Percentiles rank a stretch among this genome's conserved stretches.
phyloP scores from a whole-genome alignment of 805 yeast species.

The Metschnikowia lunata region DNA sequence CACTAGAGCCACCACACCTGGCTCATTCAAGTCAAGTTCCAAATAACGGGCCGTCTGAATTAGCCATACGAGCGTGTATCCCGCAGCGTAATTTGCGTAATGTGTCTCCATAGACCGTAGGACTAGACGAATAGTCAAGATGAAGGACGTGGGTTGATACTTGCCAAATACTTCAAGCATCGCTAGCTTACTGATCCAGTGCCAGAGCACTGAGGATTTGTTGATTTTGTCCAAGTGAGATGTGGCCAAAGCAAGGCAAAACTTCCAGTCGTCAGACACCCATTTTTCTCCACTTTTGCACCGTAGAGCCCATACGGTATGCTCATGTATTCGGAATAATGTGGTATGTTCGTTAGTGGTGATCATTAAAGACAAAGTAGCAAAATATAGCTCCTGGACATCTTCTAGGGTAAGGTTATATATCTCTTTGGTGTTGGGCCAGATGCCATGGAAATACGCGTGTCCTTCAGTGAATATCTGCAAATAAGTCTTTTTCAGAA shows the following conservation, averaged over 20 bases:
- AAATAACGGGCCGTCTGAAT: conserved; percentile 5
- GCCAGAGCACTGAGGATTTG: conserved; percentile 39
- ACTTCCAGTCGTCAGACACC: conserved; percentile 4
- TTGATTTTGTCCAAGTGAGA: conserved; percentile 32
- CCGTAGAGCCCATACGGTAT: conserved; percentile 13
- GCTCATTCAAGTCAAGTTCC: conserved; percentile 11
- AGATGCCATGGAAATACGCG: conserved; percentile 12
- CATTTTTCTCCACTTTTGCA: background rate
- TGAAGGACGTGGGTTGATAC: background rate
- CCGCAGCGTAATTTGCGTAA: conserved; percentile 38
- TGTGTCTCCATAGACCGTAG: conserved; percentile 31
- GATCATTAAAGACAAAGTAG: conserved; percentile 31
- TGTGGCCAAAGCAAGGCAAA: conserved; percentile 30
- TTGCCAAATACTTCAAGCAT: conserved; percentile 13
- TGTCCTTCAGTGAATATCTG: conserved; percentile 32
- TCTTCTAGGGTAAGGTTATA: background rate
- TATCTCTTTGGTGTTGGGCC: background rate
- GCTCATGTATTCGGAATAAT: conserved; percentile 27
- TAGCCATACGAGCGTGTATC: conserved; percentile 30
- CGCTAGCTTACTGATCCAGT: conserved; percentile 19
- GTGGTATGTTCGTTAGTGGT: conserved; percentile 40
- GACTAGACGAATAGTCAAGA: conserved; percentile 13
- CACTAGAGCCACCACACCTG: conserved; percentile 1
- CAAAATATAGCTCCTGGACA: conserved; percentile 17
- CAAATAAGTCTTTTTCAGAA: conserved; percentile 28